Evolutionary conservation across 2,329 filamentous ascomycete genomes (phyloP), one percentile per base, ranked within the genome.

Genomic region (Cladophialophora psammophila): DNA sequence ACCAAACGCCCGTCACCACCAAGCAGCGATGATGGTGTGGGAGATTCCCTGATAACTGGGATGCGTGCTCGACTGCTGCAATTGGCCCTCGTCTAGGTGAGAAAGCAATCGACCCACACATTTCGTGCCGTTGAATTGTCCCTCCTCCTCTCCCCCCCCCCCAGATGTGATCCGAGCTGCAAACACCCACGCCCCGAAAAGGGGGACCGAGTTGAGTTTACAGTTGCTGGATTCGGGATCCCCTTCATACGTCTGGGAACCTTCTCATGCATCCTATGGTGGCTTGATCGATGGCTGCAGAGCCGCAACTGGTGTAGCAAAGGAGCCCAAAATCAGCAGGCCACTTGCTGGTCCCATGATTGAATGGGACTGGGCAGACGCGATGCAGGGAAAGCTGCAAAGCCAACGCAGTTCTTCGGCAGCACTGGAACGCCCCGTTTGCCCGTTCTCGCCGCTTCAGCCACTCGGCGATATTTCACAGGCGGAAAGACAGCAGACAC

Each of bases 161-260:
- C n/a, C n/a, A n/a, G 60, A 56, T 48, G 60, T 56, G 50, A 63
- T 63, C 60, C 60, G 60, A 55, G 53, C 50, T 48, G 48, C 57
- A 40, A 50, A 15, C 20, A 26, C 45, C 9, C 20, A 15, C 26
- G 26, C 26, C 26, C 26, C 26, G 12, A 20, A 20, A 18, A 20
- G n/a, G 45, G 20, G 18, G 45, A 3, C 45, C 20, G 45, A 50
- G 45, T 50, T 31, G 45, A 31, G 45, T 9, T 50, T 50, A 31
- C 20, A 31, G 18, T 26, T 50, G 20, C 20, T 20, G 20, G 9
- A 50, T 3, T 12, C 5, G 40, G 40, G 40, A 20, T 2, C 45
- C 45, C 45, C n/a, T 48, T 50, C 10, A 5, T 8, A 31, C 4
- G 18, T 31, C 7, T 12, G 26, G 45, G 18, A 5, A 18, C 13